phyloP scores from a whole-genome alignment of 306 rosid species.

The Neltuma alba region DNA sequence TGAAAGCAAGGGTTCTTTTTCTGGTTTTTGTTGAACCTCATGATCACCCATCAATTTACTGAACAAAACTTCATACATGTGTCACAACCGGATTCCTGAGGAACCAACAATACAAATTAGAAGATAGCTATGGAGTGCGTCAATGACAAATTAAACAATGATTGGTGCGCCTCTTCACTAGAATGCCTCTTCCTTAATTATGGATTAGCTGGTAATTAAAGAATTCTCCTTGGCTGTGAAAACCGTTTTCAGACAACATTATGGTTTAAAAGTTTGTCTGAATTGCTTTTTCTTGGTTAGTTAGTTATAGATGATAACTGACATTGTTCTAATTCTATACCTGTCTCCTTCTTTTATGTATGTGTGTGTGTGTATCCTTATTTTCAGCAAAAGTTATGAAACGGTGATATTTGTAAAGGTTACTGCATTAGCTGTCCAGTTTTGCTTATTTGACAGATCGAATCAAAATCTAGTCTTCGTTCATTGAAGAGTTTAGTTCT shows the following conservation, averaged over 20 bases:
- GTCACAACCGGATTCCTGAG: conserved; percentile 22
- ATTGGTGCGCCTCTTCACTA: not conserved
- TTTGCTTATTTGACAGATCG: not conserved
- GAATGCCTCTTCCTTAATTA: not conserved
- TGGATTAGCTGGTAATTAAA: not conserved
- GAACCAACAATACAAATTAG: not conserved
- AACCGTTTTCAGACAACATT: not conserved
- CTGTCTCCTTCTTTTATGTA: not conserved
- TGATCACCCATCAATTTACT: conserved; percentile 55
- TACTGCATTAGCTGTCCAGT: not conserved
- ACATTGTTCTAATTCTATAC: not conserved
- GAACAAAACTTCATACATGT: conserved; percentile 6
- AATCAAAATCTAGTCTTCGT: not conserved
- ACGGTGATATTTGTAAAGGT: not conserved
- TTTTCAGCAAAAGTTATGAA: not conserved
- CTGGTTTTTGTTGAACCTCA: conserved; percentile 43
- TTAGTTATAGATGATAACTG: not conserved
- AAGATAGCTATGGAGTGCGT: not conserved
- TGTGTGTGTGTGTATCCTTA: no score
- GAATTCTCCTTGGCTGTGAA: not conserved
- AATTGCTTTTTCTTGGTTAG: not conserved
- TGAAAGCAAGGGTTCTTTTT: conserved; percentile 50
- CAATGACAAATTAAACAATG: not conserved
- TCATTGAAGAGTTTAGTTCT: not conserved
- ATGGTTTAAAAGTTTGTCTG: not conserved